Conservation (phyloP, 2,329 filamentous ascomycete genomes). For the Hymenoscyphus albidus region DNA sequence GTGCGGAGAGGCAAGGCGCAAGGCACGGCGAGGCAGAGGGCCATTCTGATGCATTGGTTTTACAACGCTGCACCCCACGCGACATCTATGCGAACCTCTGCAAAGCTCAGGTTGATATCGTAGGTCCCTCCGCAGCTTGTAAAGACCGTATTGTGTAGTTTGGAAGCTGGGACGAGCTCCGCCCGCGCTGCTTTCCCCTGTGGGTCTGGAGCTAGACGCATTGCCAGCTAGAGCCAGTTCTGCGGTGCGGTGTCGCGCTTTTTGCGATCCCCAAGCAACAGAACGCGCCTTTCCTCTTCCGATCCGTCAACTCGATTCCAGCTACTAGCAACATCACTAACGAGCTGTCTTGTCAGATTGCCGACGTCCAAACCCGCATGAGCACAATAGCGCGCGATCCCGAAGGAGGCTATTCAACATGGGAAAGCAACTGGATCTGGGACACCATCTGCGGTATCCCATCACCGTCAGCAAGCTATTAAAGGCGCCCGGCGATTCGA, state of each 20-base stretch:
- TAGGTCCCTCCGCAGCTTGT: conserved; percentile 34
- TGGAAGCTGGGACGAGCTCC: conserved; percentile 25
- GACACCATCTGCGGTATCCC: conserved; percentile 76
- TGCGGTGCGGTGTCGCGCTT: conserved; percentile 7
- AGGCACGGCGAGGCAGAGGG: conserved; percentile 1
- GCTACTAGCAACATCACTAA: conserved; percentile 16
- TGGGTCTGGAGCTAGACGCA: conserved; percentile 5
- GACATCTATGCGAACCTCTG: conserved; percentile 33
- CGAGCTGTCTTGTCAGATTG: conserved; percentile 1
- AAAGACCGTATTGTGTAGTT: conserved; percentile 23
- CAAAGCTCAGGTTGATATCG: conserved; percentile 33
- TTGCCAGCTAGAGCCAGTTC: neutral
- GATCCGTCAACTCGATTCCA: neutral
- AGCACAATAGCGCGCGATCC: conserved; percentile 27
- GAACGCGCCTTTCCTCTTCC: conserved; percentile 1
- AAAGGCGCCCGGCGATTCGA: conserved; percentile 68
- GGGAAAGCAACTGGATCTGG: conserved; percentile 49
- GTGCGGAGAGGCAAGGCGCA: conserved; percentile 9
- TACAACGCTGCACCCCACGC: conserved; percentile 32
- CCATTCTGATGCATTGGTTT: conserved; percentile 26
- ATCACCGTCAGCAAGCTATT: conserved; percentile 86
- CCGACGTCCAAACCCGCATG: conserved; percentile 28
- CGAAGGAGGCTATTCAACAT: conserved; percentile 36
- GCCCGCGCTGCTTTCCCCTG: conserved; percentile 12
- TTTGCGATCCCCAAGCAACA: neutral